Evolutionary conservation across 805 yeast species (phyloP).

Genomic region (Saccharomycopsis olivae): DNA sequence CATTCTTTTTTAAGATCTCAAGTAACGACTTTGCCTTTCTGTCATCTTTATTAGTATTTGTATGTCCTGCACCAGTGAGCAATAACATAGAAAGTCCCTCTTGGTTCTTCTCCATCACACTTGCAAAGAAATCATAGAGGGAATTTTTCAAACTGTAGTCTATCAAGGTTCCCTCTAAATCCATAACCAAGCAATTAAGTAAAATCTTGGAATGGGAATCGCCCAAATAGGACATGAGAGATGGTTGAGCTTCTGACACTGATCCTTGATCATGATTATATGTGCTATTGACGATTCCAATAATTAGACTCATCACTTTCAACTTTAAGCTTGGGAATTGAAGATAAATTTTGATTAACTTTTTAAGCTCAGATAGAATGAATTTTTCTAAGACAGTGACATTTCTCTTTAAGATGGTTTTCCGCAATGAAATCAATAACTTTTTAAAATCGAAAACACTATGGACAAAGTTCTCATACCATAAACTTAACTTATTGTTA

Average conservation of each 20-base stretch:
- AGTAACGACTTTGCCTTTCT: slow-evolving; percentile 46
- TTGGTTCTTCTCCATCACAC: slow-evolving; percentile 61
- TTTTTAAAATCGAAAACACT: slow-evolving; percentile 46
- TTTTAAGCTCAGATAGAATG: slow-evolving; percentile 45
- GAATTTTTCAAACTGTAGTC: slow-evolving; percentile 42
- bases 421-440: slow-evolving; percentile 46
- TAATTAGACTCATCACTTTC: slow-evolving; percentile 43
- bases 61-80: slow-evolving; percentile 36
- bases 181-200: slow-evolving; percentile 47
- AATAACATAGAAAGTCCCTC: slow-evolving; percentile 68
- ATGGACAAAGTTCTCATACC: slow-evolving; percentile 40
- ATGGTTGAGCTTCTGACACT: no score
- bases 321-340: slow-evolving; percentile 37
- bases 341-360: slow-evolving; percentile 48
- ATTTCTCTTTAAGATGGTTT: slow-evolving; percentile 27
- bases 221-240: slow-evolving; percentile 74
- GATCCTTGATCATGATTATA: slow-evolving; percentile 19
- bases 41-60: slow-evolving; percentile 19
- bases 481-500: slow-evolving; percentile 34
- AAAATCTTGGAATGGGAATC: slow-evolving; percentile 48
- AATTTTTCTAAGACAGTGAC: slow-evolving; percentile 55
- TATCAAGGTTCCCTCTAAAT: slow-evolving; percentile 47
- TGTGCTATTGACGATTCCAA: slow-evolving; percentile 43
- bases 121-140: slow-evolving; percentile 53
- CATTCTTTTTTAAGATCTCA: slow-evolving; percentile 43